Evolutionary conservation across 2,329 filamentous ascomycete species (phyloP), one percentile per base, ranked within the genome.

Genomic region (Epichloe uncinata): DNA sequence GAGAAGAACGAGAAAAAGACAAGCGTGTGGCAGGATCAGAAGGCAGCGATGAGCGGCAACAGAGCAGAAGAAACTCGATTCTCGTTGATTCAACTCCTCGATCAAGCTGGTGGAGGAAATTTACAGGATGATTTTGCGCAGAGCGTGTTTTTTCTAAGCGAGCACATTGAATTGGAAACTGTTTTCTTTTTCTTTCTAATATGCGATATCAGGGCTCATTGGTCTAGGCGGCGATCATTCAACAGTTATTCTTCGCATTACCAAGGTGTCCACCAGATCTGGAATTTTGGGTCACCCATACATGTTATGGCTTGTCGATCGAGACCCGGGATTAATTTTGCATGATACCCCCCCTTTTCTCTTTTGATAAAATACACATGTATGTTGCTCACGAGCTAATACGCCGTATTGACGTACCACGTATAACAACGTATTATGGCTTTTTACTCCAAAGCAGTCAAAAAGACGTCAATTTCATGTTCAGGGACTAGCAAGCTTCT

Each of bases 61-160:
- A 68, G 43, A 65, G 62, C 42, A 64, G 66, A 20, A 69, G 71
- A 18, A 63, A 65, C 40, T 67, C 69, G 18, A 58, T 67, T 20
- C 69, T 71, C 47, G 66, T 68, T 54, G 73, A 76, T n/a, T 36
- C 62, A 40, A 67, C 73, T 12, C 75, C 75, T 18, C 67, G 74
- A 51, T 77, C 72, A 53, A 78, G 75, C 55, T 79, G 77, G 77
- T 81, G 77, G 77, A 75, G 67, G 65, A 79, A 78, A 66, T 61
- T 78, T 48, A 72, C 71, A 5, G 69, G 71, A 48, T 67, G 54
- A 61, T 15, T 47, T n/a, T 12, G 15, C 22, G 38, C 40, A 43
- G 41, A 40, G 41, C 45, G 9, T 50, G 37, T 42, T 30, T 47
- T 50, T 45, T n/a, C 20, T 40, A 44, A 47, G 38, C 37, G 26